Conservation (phyloP, 2,329 filamentous ascomycete genomes). For the Aspergillus amoenus region DNA sequence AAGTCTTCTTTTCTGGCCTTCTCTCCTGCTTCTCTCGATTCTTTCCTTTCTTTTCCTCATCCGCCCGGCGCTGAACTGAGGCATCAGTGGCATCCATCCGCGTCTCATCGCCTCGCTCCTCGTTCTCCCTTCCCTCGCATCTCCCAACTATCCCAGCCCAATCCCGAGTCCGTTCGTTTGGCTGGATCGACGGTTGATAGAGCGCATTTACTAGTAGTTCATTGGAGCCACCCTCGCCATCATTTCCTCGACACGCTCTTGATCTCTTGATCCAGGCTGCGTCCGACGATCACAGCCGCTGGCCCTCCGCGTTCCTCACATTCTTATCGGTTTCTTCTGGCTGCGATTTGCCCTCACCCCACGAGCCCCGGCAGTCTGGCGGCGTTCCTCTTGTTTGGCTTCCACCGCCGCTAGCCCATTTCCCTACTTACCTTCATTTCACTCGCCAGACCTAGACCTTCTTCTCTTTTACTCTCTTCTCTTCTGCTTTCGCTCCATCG, state of each 20-base stretch:
- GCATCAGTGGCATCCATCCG: background rate
- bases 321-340: constrained; percentile 15
- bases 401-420: constrained; percentile 18
- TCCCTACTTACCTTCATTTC: constrained; percentile 16
- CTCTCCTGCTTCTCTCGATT: background rate
- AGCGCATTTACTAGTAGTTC: background rate
- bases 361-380: constrained; percentile 23
- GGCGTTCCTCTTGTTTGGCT: constrained; percentile 33
- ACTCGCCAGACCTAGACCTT: constrained; percentile 14
- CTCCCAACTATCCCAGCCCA: constrained; percentile 7
- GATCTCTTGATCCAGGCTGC: background rate
- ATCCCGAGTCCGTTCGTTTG: constrained; percentile 6
- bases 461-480: constrained; percentile 14
- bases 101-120: constrained; percentile 4
- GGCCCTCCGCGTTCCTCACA: constrained; percentile 10
- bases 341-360: constrained; percentile 15
- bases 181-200: constrained; percentile 3
- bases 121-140: constrained; percentile 13
- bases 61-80: constrained; percentile 13
- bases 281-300: constrained; percentile 5
- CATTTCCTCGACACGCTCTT: background rate
- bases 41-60: constrained; percentile 15
- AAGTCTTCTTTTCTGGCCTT: constrained; percentile 3
- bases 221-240: background rate
- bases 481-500: constrained; percentile 3